Percentiles rank a stretch among this genome's conserved stretches.
Evolutionary conservation across 805 yeast genomes (phyloP).

Genomic region (Hanseniaspora lachancei): DNA sequence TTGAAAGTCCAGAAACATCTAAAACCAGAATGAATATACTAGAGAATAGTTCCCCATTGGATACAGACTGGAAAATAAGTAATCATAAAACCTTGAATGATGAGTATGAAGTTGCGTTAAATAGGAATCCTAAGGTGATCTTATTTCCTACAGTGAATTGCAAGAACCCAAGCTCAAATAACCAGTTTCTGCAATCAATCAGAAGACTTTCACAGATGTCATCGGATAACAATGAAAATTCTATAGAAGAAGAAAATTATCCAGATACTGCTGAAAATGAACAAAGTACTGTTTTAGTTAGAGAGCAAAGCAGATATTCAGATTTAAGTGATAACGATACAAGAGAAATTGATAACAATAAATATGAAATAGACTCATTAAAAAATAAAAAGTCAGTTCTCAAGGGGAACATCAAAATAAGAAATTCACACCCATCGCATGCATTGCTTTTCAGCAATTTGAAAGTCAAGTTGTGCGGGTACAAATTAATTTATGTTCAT

Average conservation of each 20-base stretch:
- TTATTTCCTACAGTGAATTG: slow-evolving; percentile 1
- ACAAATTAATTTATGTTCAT: slow-evolving; percentile 2
- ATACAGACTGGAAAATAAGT: neutral
- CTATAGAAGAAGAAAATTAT: neutral
- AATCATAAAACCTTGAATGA: neutral
- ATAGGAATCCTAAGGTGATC: slow-evolving; percentile 1
- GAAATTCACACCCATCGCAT: neutral
- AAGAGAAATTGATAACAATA: neutral
- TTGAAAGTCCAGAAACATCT: neutral
- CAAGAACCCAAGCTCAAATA: slow-evolving; percentile 8
- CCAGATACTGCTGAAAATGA: neutral
- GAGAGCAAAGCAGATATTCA: neutral
- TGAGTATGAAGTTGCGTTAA: neutral
- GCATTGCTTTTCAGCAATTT: neutral
- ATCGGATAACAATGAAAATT: neutral
- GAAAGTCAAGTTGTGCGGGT: slow-evolving; percentile 10
- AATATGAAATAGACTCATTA: neutral
- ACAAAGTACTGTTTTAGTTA: neutral
- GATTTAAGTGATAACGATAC: neutral
- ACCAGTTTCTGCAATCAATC: neutral
- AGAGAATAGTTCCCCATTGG: neutral
- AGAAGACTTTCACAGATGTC: neutral
- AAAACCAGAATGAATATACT: neutral
- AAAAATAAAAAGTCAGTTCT: neutral
- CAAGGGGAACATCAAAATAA: neutral